These are phyloP conservation scores for Perkinsus olseni DNA, from an alignment of 169 alveolate species.

Conservation along the genomic window DNA sequence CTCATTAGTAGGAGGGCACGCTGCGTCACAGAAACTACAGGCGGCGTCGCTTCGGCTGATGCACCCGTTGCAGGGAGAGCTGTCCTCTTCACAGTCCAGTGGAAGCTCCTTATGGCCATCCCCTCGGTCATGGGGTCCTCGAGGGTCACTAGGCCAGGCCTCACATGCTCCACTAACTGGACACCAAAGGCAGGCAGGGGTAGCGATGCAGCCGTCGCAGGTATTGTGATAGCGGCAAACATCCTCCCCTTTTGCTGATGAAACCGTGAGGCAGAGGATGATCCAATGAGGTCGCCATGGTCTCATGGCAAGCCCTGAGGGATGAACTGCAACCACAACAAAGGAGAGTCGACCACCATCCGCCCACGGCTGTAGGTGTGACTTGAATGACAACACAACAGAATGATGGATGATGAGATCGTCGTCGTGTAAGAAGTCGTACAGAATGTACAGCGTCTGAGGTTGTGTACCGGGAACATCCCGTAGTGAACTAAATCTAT, in stretches of 20 bases:
- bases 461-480: not conserved
- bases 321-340: no score
- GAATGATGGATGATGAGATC: not conserved
- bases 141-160: no score
- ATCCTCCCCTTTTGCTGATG: not conserved
- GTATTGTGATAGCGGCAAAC: not conserved
- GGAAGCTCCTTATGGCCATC: not conserved
- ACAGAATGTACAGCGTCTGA: not conserved
- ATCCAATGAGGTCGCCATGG: not conserved
- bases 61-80: not conserved
- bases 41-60: not conserved
- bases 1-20: not conserved
- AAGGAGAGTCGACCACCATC: no score
- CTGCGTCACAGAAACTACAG: not conserved
- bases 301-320: not conserved
- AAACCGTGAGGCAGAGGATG: not conserved
- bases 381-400: no score
- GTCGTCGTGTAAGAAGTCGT: not conserved
- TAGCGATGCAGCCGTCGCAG: not conserved
- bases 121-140: no score
- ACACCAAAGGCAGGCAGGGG: not conserved
- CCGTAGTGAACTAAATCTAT: not conserved
- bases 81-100: not conserved
- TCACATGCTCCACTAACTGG: not conserved
- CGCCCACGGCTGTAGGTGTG: no score